Conservation (phyloP, 768 basidiomycete species). For the Lactarius hatsudake region DNA sequence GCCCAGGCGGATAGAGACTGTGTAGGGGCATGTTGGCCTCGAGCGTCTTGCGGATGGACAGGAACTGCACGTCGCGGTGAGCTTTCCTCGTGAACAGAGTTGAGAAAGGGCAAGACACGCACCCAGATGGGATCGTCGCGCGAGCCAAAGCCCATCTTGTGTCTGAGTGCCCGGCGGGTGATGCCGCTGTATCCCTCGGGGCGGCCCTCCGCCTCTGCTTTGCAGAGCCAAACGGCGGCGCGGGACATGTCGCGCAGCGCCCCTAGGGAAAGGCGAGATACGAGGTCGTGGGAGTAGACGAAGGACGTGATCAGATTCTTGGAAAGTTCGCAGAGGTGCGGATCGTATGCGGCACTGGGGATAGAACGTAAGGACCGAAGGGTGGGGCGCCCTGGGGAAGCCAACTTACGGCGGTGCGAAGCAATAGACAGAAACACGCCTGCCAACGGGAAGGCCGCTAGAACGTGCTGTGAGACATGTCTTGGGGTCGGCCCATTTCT, state of each 20-base stretch:
- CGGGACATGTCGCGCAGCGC: constrained; percentile 73
- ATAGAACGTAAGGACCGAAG: neutral
- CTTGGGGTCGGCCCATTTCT: constrained; percentile 86
- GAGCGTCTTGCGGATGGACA: constrained; percentile 76
- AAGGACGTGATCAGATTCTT: constrained; percentile 70
- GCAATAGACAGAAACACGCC: constrained; percentile 71
- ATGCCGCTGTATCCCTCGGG: constrained; percentile 42
- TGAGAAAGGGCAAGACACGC: neutral
- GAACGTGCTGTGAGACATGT: constrained; percentile 67
- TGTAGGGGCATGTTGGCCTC: constrained; percentile 79
- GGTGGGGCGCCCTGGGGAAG: constrained; percentile 3
- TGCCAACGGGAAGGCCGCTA: constrained; percentile 65
- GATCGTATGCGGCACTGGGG: constrained; percentile 58
- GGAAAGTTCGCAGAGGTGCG: constrained; percentile 56
- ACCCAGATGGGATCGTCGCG: constrained; percentile 44
- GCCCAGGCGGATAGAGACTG: constrained; percentile 72
- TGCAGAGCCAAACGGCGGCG: constrained; percentile 77
- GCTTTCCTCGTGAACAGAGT: constrained; percentile 1
- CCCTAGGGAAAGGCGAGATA: constrained; percentile 74
- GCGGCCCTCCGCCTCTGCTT: constrained; percentile 50
- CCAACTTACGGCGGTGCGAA: constrained; percentile 72
- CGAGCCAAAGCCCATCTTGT: constrained; percentile 60
- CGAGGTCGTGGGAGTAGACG: constrained; percentile 79
- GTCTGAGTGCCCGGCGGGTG: constrained; percentile 49
- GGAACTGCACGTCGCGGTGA: constrained; percentile 47